Percentiles rank a stretch among this genome's conserved stretches.
Conservation (phyloP, 2,329 filamentous ascomycete species). For the Periconia macrospinosa region DNA sequence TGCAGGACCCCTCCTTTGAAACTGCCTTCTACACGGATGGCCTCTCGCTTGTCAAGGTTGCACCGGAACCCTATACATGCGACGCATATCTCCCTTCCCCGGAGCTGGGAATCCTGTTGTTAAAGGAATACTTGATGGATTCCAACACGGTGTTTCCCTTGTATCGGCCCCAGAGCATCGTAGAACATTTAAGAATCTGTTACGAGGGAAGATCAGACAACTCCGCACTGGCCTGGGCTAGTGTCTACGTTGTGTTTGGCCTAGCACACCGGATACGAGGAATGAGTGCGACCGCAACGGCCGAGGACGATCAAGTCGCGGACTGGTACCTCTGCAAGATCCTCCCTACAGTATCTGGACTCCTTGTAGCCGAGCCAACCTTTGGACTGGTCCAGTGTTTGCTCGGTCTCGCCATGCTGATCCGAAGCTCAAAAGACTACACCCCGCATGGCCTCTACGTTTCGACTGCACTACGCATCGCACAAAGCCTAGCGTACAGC, state of each 20-base stretch:
- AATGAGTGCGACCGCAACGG: slow-evolving; percentile 22
- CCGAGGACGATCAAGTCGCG: slow-evolving; percentile 21
- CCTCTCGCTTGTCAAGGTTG: neutral
- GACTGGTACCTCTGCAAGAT: slow-evolving; percentile 23
- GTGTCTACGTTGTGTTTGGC: slow-evolving; percentile 25
- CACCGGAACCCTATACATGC: slow-evolving; percentile 1
- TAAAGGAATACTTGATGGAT: slow-evolving; percentile 27
- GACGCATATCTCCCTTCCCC: slow-evolving; percentile 25
- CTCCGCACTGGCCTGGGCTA: slow-evolving; percentile 25
- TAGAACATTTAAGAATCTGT: slow-evolving; percentile 26
- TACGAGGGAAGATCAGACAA: slow-evolving; percentile 24
- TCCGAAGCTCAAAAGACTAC: slow-evolving; percentile 12
- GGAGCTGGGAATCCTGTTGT: slow-evolving; percentile 23
- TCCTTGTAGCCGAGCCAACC: slow-evolving; percentile 20
- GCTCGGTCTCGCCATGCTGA: slow-evolving; percentile 20
- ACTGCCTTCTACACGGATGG: neutral
- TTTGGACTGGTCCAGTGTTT: slow-evolving; percentile 26
- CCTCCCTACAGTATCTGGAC: slow-evolving; percentile 12
- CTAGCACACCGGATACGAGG: slow-evolving; percentile 27
- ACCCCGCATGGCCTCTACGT: slow-evolving; percentile 20
- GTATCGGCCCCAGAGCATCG: slow-evolving; percentile 22
- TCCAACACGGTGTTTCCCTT: slow-evolving; percentile 27
- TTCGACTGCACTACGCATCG: slow-evolving; percentile 24
- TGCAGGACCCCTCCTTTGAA: slow-evolving; percentile 14
- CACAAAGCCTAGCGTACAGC: slow-evolving; percentile 20